Percentiles rank a stretch among this genome's conserved stretches.
phyloP scores from a whole-genome alignment of 768 basidiomycete species.

The Amanita brunnescens region DNA sequence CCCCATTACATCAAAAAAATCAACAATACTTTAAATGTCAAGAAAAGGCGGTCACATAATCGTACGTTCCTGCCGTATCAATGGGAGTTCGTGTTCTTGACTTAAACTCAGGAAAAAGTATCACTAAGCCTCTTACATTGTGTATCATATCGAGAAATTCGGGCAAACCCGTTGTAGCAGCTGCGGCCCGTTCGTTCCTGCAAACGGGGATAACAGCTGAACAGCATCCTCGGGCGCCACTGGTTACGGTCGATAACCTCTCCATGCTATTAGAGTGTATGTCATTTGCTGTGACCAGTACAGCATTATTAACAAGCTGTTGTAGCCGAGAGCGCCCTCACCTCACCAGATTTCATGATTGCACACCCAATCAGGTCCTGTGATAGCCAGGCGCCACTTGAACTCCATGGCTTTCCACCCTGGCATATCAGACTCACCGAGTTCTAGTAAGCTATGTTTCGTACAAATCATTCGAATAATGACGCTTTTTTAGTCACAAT shows the following conservation, averaged over 20 bases:
- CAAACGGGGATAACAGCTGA: conserved; percentile 10
- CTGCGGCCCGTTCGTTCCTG: conserved; percentile 40
- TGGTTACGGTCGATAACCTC: conserved; percentile 30
- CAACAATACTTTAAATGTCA: conserved; percentile 6
- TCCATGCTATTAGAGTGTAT: conserved; percentile 52
- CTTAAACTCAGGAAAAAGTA: neutral
- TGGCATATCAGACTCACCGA: conserved; percentile 83
- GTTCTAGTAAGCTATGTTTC: conserved; percentile 45
- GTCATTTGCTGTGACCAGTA: conserved; percentile 10
- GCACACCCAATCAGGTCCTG: conserved; percentile 47
- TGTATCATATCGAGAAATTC: conserved; percentile 50
- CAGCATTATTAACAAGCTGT: conserved; percentile 6
- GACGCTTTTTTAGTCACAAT: neutral
- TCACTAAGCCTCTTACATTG: conserved; percentile 30
- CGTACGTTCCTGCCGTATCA: neutral
- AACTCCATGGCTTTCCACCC: conserved; percentile 72
- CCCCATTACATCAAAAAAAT: neutral
- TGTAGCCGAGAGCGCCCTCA: conserved; percentile 43
- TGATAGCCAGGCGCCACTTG: conserved; percentile 37
- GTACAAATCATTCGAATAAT: neutral
- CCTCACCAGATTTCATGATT: conserved; percentile 71
- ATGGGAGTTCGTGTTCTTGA: too few species aligned
- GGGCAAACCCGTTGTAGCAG: conserved; percentile 58
- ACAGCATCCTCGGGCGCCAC: neutral
- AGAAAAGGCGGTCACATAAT: conserved; percentile 1